Conservation (phyloP, 192 early-diverging fungal genomes). For the Coemansia reversa region DNA sequence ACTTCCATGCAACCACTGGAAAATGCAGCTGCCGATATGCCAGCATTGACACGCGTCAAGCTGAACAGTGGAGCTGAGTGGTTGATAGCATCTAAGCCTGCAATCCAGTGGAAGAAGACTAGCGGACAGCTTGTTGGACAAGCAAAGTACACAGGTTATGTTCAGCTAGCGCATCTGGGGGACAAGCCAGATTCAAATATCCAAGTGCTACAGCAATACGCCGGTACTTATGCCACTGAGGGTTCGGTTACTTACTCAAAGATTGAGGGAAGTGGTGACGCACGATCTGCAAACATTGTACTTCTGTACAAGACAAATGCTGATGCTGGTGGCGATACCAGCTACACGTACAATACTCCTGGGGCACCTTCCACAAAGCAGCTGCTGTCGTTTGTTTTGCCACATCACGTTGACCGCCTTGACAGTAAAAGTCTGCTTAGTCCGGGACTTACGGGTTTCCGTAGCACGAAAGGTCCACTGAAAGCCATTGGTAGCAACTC, state of each 20-base stretch:
- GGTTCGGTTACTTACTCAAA: slow-evolving; percentile 51
- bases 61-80: slow-evolving; percentile 55
- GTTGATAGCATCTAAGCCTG: slow-evolving; percentile 45
- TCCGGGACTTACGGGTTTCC: slow-evolving; percentile 41
- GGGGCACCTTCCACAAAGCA: slow-evolving; percentile 22
- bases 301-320: slow-evolving; percentile 48
- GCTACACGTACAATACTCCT: slow-evolving; percentile 8
- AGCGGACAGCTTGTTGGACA: slow-evolving; percentile 5
- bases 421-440: slow-evolving; percentile 3
- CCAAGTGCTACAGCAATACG: slow-evolving; percentile 49
- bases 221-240: slow-evolving; percentile 48
- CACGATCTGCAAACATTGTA: slow-evolving; percentile 33
- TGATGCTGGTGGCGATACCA: slow-evolving; percentile 24
- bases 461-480: slow-evolving; percentile 54
- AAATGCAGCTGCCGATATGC: slow-evolving; percentile 30
- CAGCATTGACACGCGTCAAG: slow-evolving; percentile 39
- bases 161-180: slow-evolving; percentile 55
- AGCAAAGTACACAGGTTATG: slow-evolving; percentile 33
- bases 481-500: slow-evolving; percentile 50
- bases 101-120: slow-evolving; percentile 34
- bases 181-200: slow-evolving; percentile 33
- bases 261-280: slow-evolving; percentile 25
- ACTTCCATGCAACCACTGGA: slow-evolving; percentile 20
- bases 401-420: slow-evolving; percentile 53
- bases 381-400: slow-evolving; percentile 49